Percentiles rank a stretch among this genome's conserved stretches.
phyloP scores from a whole-genome alignment of 2,329 filamentous ascomycete genomes.

The Ophiostoma sp. region DNA sequence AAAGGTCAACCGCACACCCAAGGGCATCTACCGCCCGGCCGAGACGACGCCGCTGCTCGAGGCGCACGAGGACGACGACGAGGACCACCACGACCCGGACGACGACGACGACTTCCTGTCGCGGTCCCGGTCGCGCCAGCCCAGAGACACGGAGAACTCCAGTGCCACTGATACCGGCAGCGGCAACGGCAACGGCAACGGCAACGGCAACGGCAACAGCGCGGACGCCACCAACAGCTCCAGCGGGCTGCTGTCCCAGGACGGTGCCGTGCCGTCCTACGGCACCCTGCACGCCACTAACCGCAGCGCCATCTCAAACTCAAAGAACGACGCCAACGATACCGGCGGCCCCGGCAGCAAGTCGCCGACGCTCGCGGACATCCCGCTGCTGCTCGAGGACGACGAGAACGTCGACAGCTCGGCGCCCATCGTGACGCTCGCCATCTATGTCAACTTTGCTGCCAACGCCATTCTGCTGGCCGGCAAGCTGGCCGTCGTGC shows the following conservation, averaged over 20 bases:
- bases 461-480: slow-evolving; percentile 71
- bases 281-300: neutral
- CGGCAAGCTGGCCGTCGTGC: slow-evolving; percentile 70
- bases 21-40: slow-evolving; percentile 74
- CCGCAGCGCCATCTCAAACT: neutral
- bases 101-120: slow-evolving; percentile 37
- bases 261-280: neutral
- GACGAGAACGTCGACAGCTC: slow-evolving; percentile 67
- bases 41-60: slow-evolving; percentile 62
- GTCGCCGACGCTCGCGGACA: slow-evolving; percentile 40
- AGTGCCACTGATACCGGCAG: neutral
- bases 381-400: slow-evolving; percentile 58
- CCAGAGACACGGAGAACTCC: slow-evolving; percentile 2
- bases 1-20: slow-evolving; percentile 71
- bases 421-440: slow-evolving; percentile 71
- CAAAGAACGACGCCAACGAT: neutral
- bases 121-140: slow-evolving; percentile 8
- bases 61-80: slow-evolving; percentile 39
- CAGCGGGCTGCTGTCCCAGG: neutral
- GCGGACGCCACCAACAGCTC: neutral
- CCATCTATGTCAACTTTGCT: slow-evolving; percentile 78
- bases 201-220: neutral
- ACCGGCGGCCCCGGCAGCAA: slow-evolving; percentile 32
- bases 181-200: neutral
- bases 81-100: slow-evolving; percentile 40